A percentile compares a stretch with the other conserved stretches of the same genome.
Conservation (phyloP, 2,329 filamentous ascomycete genomes). For the Aurifilum marmelostoma region DNA sequence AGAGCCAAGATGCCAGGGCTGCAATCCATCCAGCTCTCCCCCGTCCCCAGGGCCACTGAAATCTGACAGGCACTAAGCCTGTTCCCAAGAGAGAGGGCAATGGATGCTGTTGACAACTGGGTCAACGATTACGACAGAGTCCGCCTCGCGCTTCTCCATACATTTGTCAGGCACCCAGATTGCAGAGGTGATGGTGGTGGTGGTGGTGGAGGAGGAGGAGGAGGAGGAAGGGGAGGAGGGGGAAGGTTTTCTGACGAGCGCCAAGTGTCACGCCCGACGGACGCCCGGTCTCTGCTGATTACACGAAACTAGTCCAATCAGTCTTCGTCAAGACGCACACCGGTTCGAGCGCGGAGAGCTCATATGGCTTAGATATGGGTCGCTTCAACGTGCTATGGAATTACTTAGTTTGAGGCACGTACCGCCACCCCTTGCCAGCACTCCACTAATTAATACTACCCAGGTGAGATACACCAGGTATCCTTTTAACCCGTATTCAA, state of each 20-base stretch:
- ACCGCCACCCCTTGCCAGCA: background rate
- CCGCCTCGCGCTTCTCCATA: no score
- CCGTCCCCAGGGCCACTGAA: background rate
- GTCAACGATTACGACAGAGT: background rate
- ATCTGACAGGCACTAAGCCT: background rate
- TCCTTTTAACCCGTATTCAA: background rate
- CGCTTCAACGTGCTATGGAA: no score
- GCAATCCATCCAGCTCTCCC: background rate
- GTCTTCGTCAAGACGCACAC: background rate
- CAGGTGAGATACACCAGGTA: background rate
- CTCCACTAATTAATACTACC: background rate
- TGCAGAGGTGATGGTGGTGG: no score
- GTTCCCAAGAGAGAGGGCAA: background rate
- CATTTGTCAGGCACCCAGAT: no score
- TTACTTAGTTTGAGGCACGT: background rate
- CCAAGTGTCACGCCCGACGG: background rate
- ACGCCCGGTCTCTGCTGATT: background rate
- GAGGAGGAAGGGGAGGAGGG: background rate
- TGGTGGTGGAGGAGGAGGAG: no score
- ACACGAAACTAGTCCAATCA: background rate
- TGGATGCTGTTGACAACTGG: background rate
- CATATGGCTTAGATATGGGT: background rate
- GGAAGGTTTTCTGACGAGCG: no score
- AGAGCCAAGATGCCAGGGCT: no score
- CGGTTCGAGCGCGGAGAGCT: background rate